A percentile compares a stretch with the other conserved stretches of the same genome.
These are phyloP conservation scores for Circinella umbellata DNA, from an alignment of 371 early-diverging fungal genomes.

Conservation along the genomic window DNA sequence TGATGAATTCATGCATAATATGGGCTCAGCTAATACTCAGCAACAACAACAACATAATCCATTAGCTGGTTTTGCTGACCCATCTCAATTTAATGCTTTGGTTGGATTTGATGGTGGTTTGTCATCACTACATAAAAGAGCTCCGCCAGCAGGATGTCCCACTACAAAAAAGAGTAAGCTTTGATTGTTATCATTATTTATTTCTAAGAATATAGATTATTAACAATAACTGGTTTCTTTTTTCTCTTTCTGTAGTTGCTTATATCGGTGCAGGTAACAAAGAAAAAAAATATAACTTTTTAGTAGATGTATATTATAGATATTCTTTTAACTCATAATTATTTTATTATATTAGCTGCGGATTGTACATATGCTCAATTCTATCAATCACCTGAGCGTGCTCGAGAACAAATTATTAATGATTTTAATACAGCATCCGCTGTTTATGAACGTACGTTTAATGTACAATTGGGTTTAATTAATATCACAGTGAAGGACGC, in stretches of 20 bases:
- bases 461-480: slow-evolving; percentile 86
- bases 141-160: slow-evolving; percentile 42
- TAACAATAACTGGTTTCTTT: not conserved
- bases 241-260: slow-evolving; percentile 13
- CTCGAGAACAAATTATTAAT: slow-evolving; percentile 75
- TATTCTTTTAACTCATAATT: no score
- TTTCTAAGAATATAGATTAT: not conserved
- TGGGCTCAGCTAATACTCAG: not conserved
- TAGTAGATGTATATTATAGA: not conserved
- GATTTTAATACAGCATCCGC: slow-evolving; percentile 80
- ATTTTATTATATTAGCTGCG: slow-evolving; percentile 50
- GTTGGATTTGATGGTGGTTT: not conserved
- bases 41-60: not conserved
- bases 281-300: not conserved
- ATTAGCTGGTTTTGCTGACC: not conserved
- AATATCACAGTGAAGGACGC: slow-evolving; percentile 76
- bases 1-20: not conserved
- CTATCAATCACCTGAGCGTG: slow-evolving; percentile 61
- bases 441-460: slow-evolving; percentile 88
- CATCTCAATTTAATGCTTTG: not conserved
- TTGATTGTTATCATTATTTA: not conserved
- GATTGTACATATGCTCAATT: slow-evolving; percentile 78
- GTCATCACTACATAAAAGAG: slow-evolving; percentile 34
- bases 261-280: slow-evolving; percentile 36
- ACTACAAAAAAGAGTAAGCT: slow-evolving; percentile 44